Evolutionary conservation across 257 asterid species (phyloP).

Genomic region (Voacanga thouarsii): DNA sequence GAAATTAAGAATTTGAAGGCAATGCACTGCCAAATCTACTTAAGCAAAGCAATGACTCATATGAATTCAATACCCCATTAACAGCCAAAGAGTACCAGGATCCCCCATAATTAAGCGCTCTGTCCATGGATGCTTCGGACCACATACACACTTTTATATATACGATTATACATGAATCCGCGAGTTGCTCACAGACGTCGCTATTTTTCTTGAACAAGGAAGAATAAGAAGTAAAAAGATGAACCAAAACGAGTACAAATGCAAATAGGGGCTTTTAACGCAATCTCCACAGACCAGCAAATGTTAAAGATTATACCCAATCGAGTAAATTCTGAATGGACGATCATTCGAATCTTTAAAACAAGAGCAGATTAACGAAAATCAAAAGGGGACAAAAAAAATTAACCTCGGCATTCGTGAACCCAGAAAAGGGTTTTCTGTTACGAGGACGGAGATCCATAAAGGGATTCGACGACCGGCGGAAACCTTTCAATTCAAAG

Average conservation of each 20-base stretch:
- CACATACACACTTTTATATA: background rate
- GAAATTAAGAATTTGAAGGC: background rate
- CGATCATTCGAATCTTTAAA: background rate
- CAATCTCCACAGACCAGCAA: background rate
- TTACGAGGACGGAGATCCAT: slow-evolving; percentile 54
- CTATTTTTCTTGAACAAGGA: background rate
- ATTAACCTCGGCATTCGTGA: slow-evolving; percentile 63
- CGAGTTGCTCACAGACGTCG: background rate
- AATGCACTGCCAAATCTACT: background rate
- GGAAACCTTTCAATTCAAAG: background rate
- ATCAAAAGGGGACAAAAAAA: background rate
- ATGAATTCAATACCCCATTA: background rate
- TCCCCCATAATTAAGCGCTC: background rate
- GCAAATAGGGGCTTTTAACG: background rate
- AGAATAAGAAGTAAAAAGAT: background rate
- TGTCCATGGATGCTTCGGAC: no score
- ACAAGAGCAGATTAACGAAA: background rate
- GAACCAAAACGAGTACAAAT: background rate
- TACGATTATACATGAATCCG: background rate
- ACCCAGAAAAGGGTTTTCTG: slow-evolving; percentile 50
- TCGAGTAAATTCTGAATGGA: background rate
- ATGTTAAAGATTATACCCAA: background rate
- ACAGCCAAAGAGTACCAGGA: background rate
- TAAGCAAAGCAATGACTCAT: background rate
- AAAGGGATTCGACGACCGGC: background rate